Evolutionary conservation across 371 early-diverging fungal genomes (phyloP).

Genomic region (Thermomucor indicae-seudaticae): DNA sequence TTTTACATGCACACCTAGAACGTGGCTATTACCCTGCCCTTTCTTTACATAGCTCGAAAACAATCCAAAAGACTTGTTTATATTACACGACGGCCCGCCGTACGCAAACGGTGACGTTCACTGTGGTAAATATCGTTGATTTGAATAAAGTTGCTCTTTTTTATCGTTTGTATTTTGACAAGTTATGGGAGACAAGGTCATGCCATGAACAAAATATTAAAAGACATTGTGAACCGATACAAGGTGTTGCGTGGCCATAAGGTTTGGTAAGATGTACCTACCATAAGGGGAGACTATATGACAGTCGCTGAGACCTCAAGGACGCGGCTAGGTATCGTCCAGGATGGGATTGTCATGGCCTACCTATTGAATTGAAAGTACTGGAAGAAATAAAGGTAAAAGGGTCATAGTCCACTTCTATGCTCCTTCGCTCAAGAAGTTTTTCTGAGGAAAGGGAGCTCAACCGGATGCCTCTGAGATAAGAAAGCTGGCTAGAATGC

Average conservation of each 20-base stretch:
- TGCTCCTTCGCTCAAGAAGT: background rate
- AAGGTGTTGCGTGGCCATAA: conserved; percentile 81
- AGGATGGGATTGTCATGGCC: conserved; percentile 97
- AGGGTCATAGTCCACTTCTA: background rate
- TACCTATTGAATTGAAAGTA: conserved; percentile 95
- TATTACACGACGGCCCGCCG: conserved; percentile 97
- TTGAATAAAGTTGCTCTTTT: background rate
- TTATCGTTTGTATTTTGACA: background rate
- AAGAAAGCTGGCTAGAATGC: conserved; percentile 61
- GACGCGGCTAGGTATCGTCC: conserved; percentile 70
- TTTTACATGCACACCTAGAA: background rate
- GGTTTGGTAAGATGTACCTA: conserved; percentile 72
- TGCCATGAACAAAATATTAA: conserved; percentile 91
- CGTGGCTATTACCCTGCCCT: background rate
- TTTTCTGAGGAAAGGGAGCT: conserved; percentile 22
- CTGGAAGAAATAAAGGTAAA: conserved; percentile 59
- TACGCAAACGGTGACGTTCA: conserved; percentile 96
- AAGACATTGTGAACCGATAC: conserved; percentile 90
- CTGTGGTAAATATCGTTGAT: conserved; percentile 49
- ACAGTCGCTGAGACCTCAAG: too few relatives aligned
- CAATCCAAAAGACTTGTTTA: conserved; percentile 63
- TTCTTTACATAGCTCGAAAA: conserved; percentile 37
- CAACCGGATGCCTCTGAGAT: conserved; percentile 60
- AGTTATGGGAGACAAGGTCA: conserved; percentile 55
- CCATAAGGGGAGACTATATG: too few relatives aligned